Base-by-base conservation (phyloP, 441 rosid species). In the Mallotus repandus region DNA sequence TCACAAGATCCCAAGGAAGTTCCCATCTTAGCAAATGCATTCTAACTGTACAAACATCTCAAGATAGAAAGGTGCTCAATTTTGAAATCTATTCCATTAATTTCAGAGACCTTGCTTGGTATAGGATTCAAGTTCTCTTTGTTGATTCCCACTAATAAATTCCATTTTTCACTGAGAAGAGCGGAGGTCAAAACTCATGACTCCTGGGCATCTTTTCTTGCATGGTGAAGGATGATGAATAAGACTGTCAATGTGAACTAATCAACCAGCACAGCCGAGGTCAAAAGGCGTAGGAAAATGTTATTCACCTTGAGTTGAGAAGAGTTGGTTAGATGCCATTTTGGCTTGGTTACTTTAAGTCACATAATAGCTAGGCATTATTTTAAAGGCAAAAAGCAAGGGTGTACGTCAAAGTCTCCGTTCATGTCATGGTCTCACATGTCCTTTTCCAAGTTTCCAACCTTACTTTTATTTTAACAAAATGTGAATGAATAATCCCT, bases 171-270 rank as follows among this genome's bases (percentile, higher is more conserved):
- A 5, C 46, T 43, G 10, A 43, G 9, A 6, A 43, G 10, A 43
- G 46, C 19, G 4, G 2, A 25, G 7, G 22, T 49, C 32, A 29
- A 29, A 29, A 2, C 43, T 41, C 29, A 49, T 25, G 5, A 25
- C 58, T 8, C 22, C 3, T 19, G 29, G 4, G 35, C 32, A 29
- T 21, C 54, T 69, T 55, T 19, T 41, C 19, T 46, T 56, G 29
- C 56, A 70, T 70, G 57, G 56, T 16, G 25, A 59, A 70, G 22
- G 56, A 46, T 59, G 55, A 70, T 16, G 16, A 57, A 69, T 69
- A 69, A 32, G 18, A 46, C 5, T 19, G 21, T 9, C 57, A 48
- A 62, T 18, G 41, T 62, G 32, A 46, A 41, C 49, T 19, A 48
- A 46, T 70, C 57, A 46, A 60, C 66, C 25, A 48, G 32, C 19